Conservation (phyloP, 495 filamentous ascomycete genomes). For the Parachaetomium inaequale region DNA sequence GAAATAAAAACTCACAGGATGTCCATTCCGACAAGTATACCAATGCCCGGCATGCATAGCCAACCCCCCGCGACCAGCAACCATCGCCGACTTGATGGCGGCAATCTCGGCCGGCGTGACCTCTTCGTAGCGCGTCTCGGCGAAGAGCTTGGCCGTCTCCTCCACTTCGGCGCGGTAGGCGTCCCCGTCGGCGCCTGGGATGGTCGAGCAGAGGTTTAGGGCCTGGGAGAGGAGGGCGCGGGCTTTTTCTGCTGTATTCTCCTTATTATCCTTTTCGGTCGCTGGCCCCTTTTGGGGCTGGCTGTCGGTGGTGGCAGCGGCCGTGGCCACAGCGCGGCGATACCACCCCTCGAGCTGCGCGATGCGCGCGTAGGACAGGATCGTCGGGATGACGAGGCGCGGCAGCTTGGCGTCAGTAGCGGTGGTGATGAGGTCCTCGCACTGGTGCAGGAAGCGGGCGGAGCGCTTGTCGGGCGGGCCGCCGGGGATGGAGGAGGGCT, state of each 20-base stretch:
- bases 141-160: constrained; percentile 15
- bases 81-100: constrained; percentile 34
- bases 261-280: neutral
- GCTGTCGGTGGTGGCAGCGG: neutral
- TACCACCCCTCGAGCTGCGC: constrained; percentile 10
- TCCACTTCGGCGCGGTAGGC: constrained; percentile 24
- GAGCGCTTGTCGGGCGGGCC: neutral
- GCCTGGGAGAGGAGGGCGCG: constrained; percentile 1
- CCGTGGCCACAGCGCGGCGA: neutral
- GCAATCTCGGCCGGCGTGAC: constrained; percentile 32
- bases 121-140: constrained; percentile 24
- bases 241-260: constrained; percentile 1
- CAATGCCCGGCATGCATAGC: constrained; percentile 36
- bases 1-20: constrained; percentile 27
- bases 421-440: constrained; percentile 1
- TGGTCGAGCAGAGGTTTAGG: constrained; percentile 22
- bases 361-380: constrained; percentile 16
- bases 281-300: neutral
- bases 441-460: neutral
- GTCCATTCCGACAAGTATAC: constrained; percentile 35
- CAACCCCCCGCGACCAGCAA: constrained; percentile 29
- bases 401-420: constrained; percentile 16
- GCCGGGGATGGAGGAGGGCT: neutral
- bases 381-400: constrained; percentile 22
- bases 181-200: constrained; percentile 20